phyloP scores from a whole-genome alignment of 768 basidiomycete genomes.

The Macrolepiota albuminosa region DNA sequence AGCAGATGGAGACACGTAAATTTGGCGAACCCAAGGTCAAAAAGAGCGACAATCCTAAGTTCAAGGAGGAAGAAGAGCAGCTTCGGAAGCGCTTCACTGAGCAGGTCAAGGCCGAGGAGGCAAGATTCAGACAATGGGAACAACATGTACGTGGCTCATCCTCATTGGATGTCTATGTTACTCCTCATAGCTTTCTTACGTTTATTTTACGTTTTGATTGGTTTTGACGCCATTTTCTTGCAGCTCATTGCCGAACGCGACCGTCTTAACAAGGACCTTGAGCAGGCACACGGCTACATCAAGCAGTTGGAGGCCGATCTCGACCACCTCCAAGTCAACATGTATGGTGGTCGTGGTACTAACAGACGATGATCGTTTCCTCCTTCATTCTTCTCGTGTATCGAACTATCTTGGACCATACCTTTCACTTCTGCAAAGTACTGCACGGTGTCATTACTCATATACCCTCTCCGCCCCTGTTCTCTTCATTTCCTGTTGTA shows the following conservation, averaged over 20 bases:
- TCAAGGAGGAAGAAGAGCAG: constrained; percentile 98
- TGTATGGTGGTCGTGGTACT: constrained; percentile 72
- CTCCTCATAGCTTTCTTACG: neutral
- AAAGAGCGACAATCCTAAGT: constrained; percentile 99
- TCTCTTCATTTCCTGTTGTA: neutral
- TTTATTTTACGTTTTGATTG: neutral
- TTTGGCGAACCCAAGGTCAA: constrained; percentile 98
- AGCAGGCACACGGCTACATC: constrained; percentile 87
- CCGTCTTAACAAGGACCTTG: constrained; percentile 98
- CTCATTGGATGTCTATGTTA: neutral
- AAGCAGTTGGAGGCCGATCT: constrained; percentile 89
- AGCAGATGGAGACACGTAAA: constrained; percentile 99
- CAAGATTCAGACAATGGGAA: constrained; percentile 98
- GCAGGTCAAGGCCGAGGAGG: constrained; percentile 98
- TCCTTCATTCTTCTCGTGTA: neutral
- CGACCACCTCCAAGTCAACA: constrained; percentile 79
- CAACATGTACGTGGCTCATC: constrained; percentile 69
- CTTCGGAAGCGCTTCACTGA: constrained; percentile 98
- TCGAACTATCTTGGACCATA: constrained; percentile 15
- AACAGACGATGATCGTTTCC: constrained; percentile 47
- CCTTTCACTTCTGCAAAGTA: constrained; percentile 13
- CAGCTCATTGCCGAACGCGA: constrained; percentile 98
- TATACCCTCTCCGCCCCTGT: constrained; percentile 7
- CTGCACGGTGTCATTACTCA: constrained; percentile 6
- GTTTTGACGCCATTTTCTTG: constrained; percentile 12